These are phyloP conservation scores for Quercus variabilis DNA, from an alignment of 306 rosid species.

Conservation along the genomic window DNA sequence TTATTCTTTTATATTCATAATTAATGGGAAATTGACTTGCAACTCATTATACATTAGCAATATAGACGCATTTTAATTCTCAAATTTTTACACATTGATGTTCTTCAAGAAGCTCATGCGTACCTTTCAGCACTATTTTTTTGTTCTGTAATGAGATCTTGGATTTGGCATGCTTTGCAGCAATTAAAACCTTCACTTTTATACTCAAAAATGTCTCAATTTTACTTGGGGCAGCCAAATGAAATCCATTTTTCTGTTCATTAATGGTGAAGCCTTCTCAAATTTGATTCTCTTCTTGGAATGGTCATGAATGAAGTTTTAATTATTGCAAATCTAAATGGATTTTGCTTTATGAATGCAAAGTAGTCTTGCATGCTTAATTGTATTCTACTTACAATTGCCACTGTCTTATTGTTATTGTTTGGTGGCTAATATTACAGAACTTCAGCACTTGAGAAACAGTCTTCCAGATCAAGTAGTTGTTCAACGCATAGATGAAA, in stretches of 20 bases:
- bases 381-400: constrained; percentile 2
- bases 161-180: background rate
- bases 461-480: constrained; percentile 90
- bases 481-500: constrained; percentile 88
- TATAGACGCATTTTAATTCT: background rate
- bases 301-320: background rate
- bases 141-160: background rate
- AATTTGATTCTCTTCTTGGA: background rate
- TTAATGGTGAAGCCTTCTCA: background rate
- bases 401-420: constrained; percentile 10
- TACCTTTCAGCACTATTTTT: background rate
- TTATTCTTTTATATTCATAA: background rate
- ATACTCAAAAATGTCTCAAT: background rate
- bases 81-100: background rate
- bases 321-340: background rate
- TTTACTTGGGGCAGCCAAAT: background rate
- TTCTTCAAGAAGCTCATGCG: background rate
- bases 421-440: constrained; percentile 32
- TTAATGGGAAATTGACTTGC: background rate
- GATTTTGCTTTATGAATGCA: background rate
- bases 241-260: background rate
- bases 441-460: constrained; percentile 93
- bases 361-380: background rate
- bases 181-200: background rate
- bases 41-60: background rate